Evolutionary conservation across 129 eudicot genomes (phyloP).

Genomic region (Chrysanthemum seticuspe): DNA sequence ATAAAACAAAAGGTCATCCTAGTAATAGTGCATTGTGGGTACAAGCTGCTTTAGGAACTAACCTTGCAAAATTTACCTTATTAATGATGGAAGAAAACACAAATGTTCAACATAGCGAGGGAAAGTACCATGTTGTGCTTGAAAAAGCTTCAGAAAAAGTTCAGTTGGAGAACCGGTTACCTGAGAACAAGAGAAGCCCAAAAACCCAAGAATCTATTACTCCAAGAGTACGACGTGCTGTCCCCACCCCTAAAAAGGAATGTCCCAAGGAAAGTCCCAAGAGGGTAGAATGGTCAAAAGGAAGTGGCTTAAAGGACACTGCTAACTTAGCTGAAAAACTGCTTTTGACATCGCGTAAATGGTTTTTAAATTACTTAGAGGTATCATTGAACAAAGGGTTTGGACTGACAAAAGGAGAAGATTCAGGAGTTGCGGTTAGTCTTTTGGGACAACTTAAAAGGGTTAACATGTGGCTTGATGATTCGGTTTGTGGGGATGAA

Average conservation of each 20-base stretch:
- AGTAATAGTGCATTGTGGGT: constrained; percentile 63
- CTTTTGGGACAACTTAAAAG: constrained; percentile 71
- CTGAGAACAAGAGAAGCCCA: constrained; percentile 45
- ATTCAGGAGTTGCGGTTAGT: constrained; percentile 32
- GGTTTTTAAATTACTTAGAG: constrained; percentile 76
- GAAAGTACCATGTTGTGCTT: constrained; percentile 40
- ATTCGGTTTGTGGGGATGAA: constrained; percentile 42
- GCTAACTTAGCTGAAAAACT: constrained; percentile 55
- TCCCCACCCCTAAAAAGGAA: constrained; percentile 22
- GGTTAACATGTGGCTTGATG: constrained; percentile 72
- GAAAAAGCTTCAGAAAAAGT: constrained; percentile 40
- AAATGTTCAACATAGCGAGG: constrained; percentile 30
- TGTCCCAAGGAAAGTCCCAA: constrained; percentile 17
- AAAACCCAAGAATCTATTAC: constrained; percentile 31
- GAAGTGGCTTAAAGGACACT: constrained; percentile 52
- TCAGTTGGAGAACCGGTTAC: constrained; percentile 39
- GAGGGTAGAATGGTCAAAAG: constrained; percentile 41
- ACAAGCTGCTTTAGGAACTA: constrained; percentile 67
- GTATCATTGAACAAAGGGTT: constrained; percentile 46
- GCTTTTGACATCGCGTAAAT: constrained; percentile 42
- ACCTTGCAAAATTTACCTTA: constrained; percentile 59
- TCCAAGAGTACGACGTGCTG: constrained; percentile 25
- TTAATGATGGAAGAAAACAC: constrained; percentile 38
- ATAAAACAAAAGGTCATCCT: constrained; percentile 22
- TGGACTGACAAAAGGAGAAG: constrained; percentile 41